Evolutionary conservation across 345 rosid genomes (phyloP).

Genomic region (Linum trigynum): DNA sequence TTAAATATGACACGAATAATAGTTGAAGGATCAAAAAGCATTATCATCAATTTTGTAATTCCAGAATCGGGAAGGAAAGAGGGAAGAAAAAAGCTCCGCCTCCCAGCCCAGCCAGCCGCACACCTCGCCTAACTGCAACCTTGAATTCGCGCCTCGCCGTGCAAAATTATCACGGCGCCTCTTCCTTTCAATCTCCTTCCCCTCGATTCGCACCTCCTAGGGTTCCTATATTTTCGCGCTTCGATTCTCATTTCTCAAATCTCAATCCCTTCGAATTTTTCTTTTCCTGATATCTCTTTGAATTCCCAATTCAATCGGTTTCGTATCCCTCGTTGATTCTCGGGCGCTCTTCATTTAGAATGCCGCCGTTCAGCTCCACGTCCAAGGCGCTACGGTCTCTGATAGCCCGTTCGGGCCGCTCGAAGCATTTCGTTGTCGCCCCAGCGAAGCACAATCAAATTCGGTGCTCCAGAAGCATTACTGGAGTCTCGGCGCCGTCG

Average conservation of each 20-base stretch:
- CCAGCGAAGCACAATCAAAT: constrained; percentile 25
- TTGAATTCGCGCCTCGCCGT: background rate
- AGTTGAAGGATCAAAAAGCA: background rate
- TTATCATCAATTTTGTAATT: background rate
- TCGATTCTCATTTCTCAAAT: background rate
- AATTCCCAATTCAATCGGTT: background rate
- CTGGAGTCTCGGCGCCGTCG: constrained; percentile 27
- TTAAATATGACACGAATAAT: background rate
- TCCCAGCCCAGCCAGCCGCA: background rate
- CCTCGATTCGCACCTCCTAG: background rate
- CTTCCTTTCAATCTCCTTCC: background rate
- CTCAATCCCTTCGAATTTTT: background rate
- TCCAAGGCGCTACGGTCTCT: constrained; percentile 37
- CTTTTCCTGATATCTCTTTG: background rate
- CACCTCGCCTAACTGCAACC: background rate
- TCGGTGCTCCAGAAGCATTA: constrained; percentile 34
- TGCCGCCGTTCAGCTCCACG: constrained; percentile 53
- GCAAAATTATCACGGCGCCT: constrained; percentile 1
- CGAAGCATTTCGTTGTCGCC: constrained; percentile 17
- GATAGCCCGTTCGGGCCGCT: constrained; percentile 27
- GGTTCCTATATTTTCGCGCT: constrained; percentile 5
- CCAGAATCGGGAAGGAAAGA: background rate
- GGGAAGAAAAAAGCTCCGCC: background rate
- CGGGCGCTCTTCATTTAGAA: constrained; percentile 13
- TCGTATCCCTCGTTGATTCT: background rate